Conservation (phyloP, 495 filamentous ascomycete species). For the Staphylotrichum longicolle region DNA sequence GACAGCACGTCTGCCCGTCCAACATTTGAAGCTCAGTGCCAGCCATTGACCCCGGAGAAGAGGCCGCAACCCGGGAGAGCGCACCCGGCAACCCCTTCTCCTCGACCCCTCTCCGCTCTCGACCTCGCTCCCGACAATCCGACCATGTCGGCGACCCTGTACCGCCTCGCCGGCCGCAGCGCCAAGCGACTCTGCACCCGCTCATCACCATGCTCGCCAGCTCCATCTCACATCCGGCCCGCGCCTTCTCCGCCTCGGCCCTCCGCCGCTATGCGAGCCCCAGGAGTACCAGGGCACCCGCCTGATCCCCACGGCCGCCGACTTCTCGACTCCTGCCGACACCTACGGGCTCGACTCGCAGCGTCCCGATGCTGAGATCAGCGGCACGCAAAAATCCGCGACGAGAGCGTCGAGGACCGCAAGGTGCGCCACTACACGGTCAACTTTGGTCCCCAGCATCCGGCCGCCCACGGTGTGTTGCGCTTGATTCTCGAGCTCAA, state of each 20-base stretch:
- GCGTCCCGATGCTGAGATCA: slow-evolving; percentile 24
- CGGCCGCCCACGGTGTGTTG: slow-evolving; percentile 96
- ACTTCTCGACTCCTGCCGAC: slow-evolving; percentile 53
- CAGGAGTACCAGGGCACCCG: slow-evolving; percentile 61
- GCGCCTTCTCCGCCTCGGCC: slow-evolving; percentile 67
- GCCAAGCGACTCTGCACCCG: slow-evolving; percentile 52
- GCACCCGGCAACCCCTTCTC: slow-evolving; percentile 8
- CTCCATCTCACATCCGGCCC: slow-evolving; percentile 31
- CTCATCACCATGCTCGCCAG: slow-evolving; percentile 20
- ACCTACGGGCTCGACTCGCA: slow-evolving; percentile 36
- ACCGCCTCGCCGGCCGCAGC: slow-evolving; percentile 54
- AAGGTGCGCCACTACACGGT: slow-evolving; percentile 99
- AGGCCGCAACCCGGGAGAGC: slow-evolving; percentile 26
- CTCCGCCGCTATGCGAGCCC: slow-evolving; percentile 60
- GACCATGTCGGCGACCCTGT: slow-evolving; percentile 50
- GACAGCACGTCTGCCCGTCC: too few relatives aligned
- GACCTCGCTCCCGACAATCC: background rate
- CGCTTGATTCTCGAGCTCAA: slow-evolving; percentile 96
- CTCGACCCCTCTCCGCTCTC: slow-evolving; percentile 12
- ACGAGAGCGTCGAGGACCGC: slow-evolving; percentile 56
- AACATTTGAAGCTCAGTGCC: slow-evolving; percentile 24
- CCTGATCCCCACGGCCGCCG: slow-evolving; percentile 63
- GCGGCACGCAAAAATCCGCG: slow-evolving; percentile 51
- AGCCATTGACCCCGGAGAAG: slow-evolving; percentile 31
- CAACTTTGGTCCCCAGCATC: slow-evolving; percentile 99